Base-by-base conservation (phyloP, 805 yeast genomes). In the Candida suzukii region DNA sequence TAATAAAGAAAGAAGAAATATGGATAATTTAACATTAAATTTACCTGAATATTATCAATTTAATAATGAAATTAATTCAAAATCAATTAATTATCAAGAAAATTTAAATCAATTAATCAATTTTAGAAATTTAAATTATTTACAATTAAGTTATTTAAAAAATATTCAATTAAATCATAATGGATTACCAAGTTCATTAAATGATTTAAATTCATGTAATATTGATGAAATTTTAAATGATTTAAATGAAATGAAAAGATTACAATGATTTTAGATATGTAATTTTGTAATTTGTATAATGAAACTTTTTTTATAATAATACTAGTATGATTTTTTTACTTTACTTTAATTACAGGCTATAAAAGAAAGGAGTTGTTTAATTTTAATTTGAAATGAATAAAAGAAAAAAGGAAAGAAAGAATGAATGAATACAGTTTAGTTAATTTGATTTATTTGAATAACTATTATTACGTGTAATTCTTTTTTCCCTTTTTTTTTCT, bases 131-230 rank as follows among this genome's bases (percentile, higher is more conserved):
- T 73, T 80, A 37, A 62, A 74, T 26, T 80, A 80, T 54, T 72
- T 74, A 46, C 88, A 90, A 59, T 61, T 90, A 35, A 81, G 93
- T 35, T 68, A 75, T 22, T 65, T 90, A 46, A 72, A 76, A 39
- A 93, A 93, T 3, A 61, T 90, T 38, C 64, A 77, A 29, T 70
- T 73, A 49, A 78, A 75, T 34, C 48, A 49, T 54, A 77, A 76
- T 52, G 88, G 93, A 4, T 79, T 88, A 54, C 96, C 98, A 2
- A 78, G 83, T 22, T 88, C 95, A 2, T 91, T 77, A 27, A 57
- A 91, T 30, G 70, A 72, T 26, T 64, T 93, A 44, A 69, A 70
- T 31, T 64, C 77, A 4, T 82, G 90, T 32, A 68, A 79, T 18
- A 77, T 74, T 17, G 80, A 79, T n/a, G 97, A 91, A 58, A 69